Evolutionary conservation across 2,329 filamentous ascomycete genomes (phyloP), one percentile per base, ranked within the genome.

Genomic region (Alternaria postmessia): DNA sequence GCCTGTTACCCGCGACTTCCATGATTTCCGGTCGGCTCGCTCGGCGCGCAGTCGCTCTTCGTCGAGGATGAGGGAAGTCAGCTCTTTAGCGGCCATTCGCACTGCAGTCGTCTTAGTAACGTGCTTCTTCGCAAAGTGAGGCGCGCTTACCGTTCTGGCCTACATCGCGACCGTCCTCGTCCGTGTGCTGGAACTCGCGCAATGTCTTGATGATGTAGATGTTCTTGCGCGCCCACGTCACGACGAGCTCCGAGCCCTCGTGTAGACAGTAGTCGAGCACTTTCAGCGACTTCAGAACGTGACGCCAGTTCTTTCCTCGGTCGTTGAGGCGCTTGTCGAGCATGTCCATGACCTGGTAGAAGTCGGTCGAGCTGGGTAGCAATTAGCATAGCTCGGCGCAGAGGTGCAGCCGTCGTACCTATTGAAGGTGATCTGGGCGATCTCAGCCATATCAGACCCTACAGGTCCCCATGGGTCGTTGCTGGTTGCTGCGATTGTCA

Each of bases 271-370:
- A 99, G 80, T 99, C 95, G 59, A 98, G 86, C 54, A 99, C 95
- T 79, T 99, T 99, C 69, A 99, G 85, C 42, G 95, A 96, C 81
- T 99, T 99, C 61, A 99, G 84, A 12, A 99, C 95, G 78, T 99
- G 95, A 72, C 95, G 90, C 95, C 95, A 99, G 79, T 99, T 99
- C 86, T 98, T 99, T 76, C 95, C 95, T 81, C 99, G 98, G 81
- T 99, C 95, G 74, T 99, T 99, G 75, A 99, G 84, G 69, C 95
- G 91, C 84, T 98, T 98, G 82, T 99, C 95, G 69, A 99, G 85
- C 93, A 99, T 99, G 79, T 99, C 95, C 90, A 99, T 97, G 74
- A 99, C 97, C 79, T 99, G 94, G 83, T 97, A 97, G 83, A 99
- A 99, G 79, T 98, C 95, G 80, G 91, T 94, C 36, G 93, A 94